phyloP scores from a whole-genome alignment of 2,329 filamentous ascomycete species.

The Periconia digitata region DNA sequence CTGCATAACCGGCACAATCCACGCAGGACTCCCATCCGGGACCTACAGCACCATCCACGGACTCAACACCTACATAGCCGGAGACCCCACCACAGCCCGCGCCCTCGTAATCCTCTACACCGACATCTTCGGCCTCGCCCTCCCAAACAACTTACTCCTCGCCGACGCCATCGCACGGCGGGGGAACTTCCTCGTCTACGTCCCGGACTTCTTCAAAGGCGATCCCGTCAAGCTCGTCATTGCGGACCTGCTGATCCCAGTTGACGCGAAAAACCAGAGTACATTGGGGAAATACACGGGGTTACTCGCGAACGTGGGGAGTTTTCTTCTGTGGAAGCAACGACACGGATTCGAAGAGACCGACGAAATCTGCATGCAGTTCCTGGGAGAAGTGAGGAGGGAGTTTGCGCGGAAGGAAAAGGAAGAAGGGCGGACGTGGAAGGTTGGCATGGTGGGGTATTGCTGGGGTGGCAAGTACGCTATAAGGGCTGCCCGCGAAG shows the following conservation, averaged over 20 bases:
- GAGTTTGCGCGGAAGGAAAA: slow-evolving; percentile 22
- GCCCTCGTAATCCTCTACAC: slow-evolving; percentile 27
- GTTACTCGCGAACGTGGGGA: slow-evolving; percentile 32
- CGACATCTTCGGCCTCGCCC: slow-evolving; percentile 24
- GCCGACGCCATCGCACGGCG: slow-evolving; percentile 23
- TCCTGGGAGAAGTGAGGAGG: slow-evolving; percentile 31
- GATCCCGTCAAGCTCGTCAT: slow-evolving; percentile 21
- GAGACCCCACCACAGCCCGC: slow-evolving; percentile 18
- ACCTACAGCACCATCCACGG: slow-evolving; percentile 18
- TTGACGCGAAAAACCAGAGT: slow-evolving; percentile 39
- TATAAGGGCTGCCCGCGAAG: slow-evolving; percentile 16
- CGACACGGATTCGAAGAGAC: slow-evolving; percentile 36
- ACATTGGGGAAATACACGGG: slow-evolving; percentile 43
- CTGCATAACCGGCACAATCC: slow-evolving; percentile 31
- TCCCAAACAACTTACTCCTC: slow-evolving; percentile 31
- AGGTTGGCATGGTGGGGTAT: slow-evolving; percentile 36
- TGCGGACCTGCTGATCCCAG: slow-evolving; percentile 42
- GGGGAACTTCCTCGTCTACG: slow-evolving; percentile 24
- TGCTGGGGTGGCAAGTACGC: slow-evolving; percentile 43
- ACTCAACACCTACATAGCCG: slow-evolving; percentile 23
- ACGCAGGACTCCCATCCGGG: slow-evolving; percentile 33
- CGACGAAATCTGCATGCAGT: slow-evolving; percentile 40
- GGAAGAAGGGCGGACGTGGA: slow-evolving; percentile 13
- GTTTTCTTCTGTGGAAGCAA: slow-evolving; percentile 28
- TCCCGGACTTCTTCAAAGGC: slow-evolving; percentile 30